phyloP scores from a whole-genome alignment of 148 eudicot species.

The Spergularia bocconei region DNA sequence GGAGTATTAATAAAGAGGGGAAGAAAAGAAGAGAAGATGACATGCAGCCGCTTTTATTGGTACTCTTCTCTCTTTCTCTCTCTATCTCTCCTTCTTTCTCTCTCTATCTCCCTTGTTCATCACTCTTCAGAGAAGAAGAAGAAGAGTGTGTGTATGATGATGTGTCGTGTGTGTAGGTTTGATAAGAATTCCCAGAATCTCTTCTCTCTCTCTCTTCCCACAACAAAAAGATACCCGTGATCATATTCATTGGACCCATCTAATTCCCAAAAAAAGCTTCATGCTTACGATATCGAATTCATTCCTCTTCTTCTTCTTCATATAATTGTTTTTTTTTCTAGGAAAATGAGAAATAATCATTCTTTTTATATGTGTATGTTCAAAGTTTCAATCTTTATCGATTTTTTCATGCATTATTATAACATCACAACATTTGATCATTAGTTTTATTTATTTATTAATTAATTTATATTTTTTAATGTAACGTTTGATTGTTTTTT shows the following conservation, averaged over 20 bases:
- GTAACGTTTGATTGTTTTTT: constrained; percentile 14
- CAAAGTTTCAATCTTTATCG: constrained; percentile 25
- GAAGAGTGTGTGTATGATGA: too few species aligned
- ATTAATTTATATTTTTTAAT: constrained; percentile 3
- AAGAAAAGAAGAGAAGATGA: constrained; percentile 23
- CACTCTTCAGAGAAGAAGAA: neutral
- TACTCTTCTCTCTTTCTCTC: neutral
- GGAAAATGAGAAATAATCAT: too few species aligned
- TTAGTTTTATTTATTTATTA: neutral
- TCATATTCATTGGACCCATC: constrained; percentile 17
- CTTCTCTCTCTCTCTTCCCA: constrained; percentile 8
- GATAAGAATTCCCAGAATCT: constrained; percentile 11
- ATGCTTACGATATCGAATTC: constrained; percentile 26
- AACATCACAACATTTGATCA: too few species aligned
- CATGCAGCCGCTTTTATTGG: constrained; percentile 36
- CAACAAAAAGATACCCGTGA: constrained; percentile 1
- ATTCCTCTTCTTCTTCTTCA: constrained; percentile 15
- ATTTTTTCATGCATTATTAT: constrained; percentile 1
- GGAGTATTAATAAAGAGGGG: neutral
- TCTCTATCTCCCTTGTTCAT: neutral
- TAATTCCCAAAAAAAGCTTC: neutral
- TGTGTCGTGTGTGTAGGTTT: constrained; percentile 1
- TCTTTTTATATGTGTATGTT: too few species aligned
- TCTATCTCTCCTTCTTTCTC: constrained; percentile 2
- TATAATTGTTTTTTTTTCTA: too few species aligned